Conservation (phyloP, 2,329 filamentous ascomycete genomes). For the Pyrenochaeta sp. region DNA sequence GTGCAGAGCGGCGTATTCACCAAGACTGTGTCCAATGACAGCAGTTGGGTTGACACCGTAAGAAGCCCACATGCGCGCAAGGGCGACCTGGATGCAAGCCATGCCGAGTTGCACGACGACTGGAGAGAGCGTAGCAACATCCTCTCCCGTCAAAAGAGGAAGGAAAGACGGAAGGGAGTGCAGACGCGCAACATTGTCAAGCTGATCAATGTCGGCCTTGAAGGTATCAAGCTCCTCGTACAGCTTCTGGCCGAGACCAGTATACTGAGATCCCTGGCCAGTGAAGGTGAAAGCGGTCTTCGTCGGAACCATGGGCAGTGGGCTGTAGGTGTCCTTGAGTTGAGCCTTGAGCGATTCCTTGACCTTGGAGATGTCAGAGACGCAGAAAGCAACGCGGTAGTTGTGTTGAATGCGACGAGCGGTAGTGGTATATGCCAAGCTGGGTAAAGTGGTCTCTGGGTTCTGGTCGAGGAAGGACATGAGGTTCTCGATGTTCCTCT, state of each 20-base stretch:
- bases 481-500: slow-evolving; percentile 59
- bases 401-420: slow-evolving; percentile 63
- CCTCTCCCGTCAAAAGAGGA: slow-evolving; percentile 57
- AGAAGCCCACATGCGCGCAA: slow-evolving; percentile 61
- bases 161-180: slow-evolving; percentile 59
- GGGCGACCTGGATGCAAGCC: slow-evolving; percentile 61
- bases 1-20: slow-evolving; percentile 76
- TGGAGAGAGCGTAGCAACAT: slow-evolving; percentile 59
- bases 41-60: slow-evolving; percentile 62
- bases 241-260: slow-evolving; percentile 58
- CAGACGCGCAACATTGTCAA: slow-evolving; percentile 55
- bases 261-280: slow-evolving; percentile 62
- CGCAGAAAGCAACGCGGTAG: slow-evolving; percentile 58
- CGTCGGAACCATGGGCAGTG: slow-evolving; percentile 60
- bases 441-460: slow-evolving; percentile 54
- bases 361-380: slow-evolving; percentile 57
- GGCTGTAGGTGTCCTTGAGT: slow-evolving; percentile 59
- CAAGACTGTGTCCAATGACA: slow-evolving; percentile 67
- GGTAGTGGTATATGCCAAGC: slow-evolving; percentile 61
- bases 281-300: slow-evolving; percentile 62
- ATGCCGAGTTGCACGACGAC: slow-evolving; percentile 62
- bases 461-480: slow-evolving; percentile 56
- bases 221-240: slow-evolving; percentile 58
- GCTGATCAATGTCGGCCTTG: slow-evolving; percentile 58
- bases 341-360: slow-evolving; percentile 55